phyloP scores from a whole-genome alignment of 225 moss, liverwort and hornwort genomes.

The Polytrichum formosum region DNA sequence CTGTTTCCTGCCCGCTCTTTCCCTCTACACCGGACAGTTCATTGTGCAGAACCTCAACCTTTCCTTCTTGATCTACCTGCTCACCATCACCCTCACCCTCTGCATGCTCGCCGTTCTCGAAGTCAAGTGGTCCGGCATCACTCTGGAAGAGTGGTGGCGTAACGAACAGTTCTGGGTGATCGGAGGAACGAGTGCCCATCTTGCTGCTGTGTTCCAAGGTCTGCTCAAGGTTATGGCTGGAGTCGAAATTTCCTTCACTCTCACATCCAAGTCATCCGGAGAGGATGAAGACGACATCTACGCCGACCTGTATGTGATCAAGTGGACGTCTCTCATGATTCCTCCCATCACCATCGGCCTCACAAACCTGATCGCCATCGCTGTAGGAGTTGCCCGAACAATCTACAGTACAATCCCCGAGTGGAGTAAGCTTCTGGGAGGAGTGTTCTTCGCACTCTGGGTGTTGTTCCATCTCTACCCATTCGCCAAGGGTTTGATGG shows the following conservation, averaged over 20 bases:
- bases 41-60: slow-evolving; percentile 68
- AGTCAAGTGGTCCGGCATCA: slow-evolving; percentile 81
- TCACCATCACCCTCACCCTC: slow-evolving; percentile 73
- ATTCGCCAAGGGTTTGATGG: slow-evolving; percentile 97
- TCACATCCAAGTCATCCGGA: slow-evolving; percentile 77
- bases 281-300: slow-evolving; percentile 75
- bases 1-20: slow-evolving; percentile 87
- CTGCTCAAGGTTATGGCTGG: slow-evolving; percentile 86
- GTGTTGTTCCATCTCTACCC: slow-evolving; percentile 82
- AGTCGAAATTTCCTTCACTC: slow-evolving; percentile 89
- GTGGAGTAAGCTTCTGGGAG: slow-evolving; percentile 92
- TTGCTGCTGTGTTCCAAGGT: slow-evolving; percentile 89
- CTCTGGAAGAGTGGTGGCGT: slow-evolving; percentile 92
- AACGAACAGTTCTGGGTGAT: slow-evolving; percentile 98
- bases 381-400: slow-evolving; percentile 75
- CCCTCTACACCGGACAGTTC: slow-evolving; percentile 78
- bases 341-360: slow-evolving; percentile 89
- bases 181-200: slow-evolving; percentile 92
- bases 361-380: slow-evolving; percentile 76
- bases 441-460: slow-evolving; percentile 91
- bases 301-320: slow-evolving; percentile 79
- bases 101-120: slow-evolving; percentile 81
- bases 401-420: slow-evolving; percentile 56
- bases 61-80: slow-evolving; percentile 76
- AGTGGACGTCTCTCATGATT: slow-evolving; percentile 92